Conservation (phyloP, 1,284 basidiomycete genomes). For the Taiwanofungus camphoratus region DNA sequence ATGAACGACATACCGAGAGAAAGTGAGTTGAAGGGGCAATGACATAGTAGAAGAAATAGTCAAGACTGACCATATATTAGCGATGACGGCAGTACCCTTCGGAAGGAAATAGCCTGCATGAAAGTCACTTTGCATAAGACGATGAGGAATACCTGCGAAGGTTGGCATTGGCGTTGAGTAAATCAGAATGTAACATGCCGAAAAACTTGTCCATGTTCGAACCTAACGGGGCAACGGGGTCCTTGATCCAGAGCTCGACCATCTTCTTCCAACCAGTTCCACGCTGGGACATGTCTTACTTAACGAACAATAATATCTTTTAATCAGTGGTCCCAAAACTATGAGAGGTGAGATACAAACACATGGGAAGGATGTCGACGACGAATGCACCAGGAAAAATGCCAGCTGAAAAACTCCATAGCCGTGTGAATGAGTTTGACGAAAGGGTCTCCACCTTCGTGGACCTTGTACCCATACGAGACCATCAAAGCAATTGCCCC, state of each 20-base stretch:
- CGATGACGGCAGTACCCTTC: constrained; percentile 23
- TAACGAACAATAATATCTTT: background rate
- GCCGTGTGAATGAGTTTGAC: constrained; percentile 28
- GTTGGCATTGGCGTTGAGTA: background rate
- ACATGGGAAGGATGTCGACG: constrained; percentile 27
- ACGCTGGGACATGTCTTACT: constrained; percentile 22
- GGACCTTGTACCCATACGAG: too few species aligned
- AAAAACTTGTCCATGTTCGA: background rate
- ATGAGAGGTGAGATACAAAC: constrained; percentile 14
- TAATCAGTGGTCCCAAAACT: too few species aligned
- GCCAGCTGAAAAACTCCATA: constrained; percentile 22
- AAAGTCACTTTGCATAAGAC: constrained; percentile 22
- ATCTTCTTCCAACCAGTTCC: constrained; percentile 22
- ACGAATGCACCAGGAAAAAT: constrained; percentile 25
- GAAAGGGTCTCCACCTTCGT: constrained; percentile 26
- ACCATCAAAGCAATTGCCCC: too few species aligned
- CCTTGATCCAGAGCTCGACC: constrained; percentile 15
- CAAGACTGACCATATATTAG: constrained; percentile 20
- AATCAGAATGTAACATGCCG: background rate
- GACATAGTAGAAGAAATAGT: too few species aligned
- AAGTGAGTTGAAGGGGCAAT: too few species aligned
- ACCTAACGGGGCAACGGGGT: constrained; percentile 25
- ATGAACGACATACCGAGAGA: too few species aligned
- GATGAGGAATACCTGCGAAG: constrained; percentile 21
- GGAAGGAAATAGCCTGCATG: constrained; percentile 26